Percentiles rank a stretch among this genome's conserved stretches.
phyloP scores from a whole-genome alignment of 1,139 yeast genomes.

The Candida mesenterica region DNA sequence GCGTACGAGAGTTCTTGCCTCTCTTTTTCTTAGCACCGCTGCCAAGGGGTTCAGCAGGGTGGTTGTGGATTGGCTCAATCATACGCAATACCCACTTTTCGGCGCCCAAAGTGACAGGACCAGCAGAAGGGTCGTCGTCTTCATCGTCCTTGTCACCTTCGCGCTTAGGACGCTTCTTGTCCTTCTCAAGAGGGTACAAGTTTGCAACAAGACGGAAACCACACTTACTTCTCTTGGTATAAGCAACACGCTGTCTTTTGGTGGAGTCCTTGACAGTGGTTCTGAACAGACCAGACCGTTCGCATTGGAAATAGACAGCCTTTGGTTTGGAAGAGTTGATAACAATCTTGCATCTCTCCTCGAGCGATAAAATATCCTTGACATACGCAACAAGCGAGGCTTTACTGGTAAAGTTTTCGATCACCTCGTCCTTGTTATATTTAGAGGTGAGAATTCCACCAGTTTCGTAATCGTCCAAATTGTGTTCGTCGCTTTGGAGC shows the following conservation, averaged over 20 bases:
- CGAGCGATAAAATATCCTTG: conserved; percentile 40
- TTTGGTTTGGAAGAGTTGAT: conserved; percentile 50
- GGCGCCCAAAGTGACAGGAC: conserved; percentile 9
- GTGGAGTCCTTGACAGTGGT: conserved; percentile 50
- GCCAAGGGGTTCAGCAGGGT: conserved; percentile 43
- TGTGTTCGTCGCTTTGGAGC: conserved; percentile 8
- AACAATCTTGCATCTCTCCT: conserved; percentile 49
- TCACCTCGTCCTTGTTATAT: conserved; percentile 45
- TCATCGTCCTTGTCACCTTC: conserved; percentile 26
- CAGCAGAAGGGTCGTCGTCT: conserved; percentile 15
- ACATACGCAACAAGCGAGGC: conserved; percentile 44
- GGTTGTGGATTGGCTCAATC: conserved; percentile 50
- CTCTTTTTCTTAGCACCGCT: conserved; percentile 31
- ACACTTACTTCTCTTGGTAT: conserved; percentile 50
- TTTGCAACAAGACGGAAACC: conserved; percentile 50
- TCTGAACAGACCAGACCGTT: conserved; percentile 46
- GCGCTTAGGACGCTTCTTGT: conserved; percentile 30
- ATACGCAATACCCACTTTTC: conserved; percentile 52
- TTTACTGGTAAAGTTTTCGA: conserved; percentile 45
- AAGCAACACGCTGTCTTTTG: conserved; percentile 51
- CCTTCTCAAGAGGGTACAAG: conserved; percentile 45
- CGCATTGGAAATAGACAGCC: conserved; percentile 53
- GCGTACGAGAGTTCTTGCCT: conserved; percentile 39
- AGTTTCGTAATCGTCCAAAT: conserved; percentile 15
- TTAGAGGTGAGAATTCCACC: conserved; percentile 24